A percentile compares a stretch with the other conserved stretches of the same genome.
These are phyloP conservation scores for Chlamydomonas incerta DNA, from an alignment of 139 green algal species.

Conservation along the genomic window DNA sequence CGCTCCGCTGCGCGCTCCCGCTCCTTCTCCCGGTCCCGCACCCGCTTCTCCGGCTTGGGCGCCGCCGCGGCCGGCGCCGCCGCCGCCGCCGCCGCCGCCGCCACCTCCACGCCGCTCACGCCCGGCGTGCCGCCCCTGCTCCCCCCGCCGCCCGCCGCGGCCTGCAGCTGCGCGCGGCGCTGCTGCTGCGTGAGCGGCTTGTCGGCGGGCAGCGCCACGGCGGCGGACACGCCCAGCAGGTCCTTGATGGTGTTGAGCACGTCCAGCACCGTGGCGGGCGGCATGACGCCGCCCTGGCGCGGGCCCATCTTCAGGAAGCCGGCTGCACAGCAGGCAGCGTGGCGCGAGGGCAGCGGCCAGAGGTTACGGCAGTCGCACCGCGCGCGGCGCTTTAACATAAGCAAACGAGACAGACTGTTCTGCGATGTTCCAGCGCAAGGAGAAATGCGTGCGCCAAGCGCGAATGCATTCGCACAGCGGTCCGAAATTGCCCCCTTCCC, in stretches of 20 bases:
- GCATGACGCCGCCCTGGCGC: constrained; percentile 31
- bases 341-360: too few species aligned
- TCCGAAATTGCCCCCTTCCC: too few species aligned
- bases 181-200: constrained; percentile 43
- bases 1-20: neutral
- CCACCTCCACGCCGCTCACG: neutral
- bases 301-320: constrained; percentile 42
- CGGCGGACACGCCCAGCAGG: constrained; percentile 21
- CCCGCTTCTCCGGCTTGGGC: neutral
- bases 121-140: neutral
- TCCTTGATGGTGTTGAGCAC: constrained; percentile 37
- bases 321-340: too few species aligned
- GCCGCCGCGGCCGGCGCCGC: too few species aligned
- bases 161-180: constrained; percentile 2
- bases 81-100: neutral
- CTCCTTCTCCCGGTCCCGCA: neutral
- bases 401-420: too few species aligned
- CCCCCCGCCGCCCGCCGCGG: neutral
- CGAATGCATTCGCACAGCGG: too few species aligned
- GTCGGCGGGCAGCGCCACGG: constrained; percentile 17
- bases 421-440: too few species aligned
- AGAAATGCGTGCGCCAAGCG: too few species aligned
- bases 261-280: constrained; percentile 33
- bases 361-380: too few species aligned
- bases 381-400: too few species aligned